These are phyloP conservation scores for Crucihimalaya himalaica DNA, from an alignment of 345 rosid genomes.

Conservation along the genomic window DNA sequence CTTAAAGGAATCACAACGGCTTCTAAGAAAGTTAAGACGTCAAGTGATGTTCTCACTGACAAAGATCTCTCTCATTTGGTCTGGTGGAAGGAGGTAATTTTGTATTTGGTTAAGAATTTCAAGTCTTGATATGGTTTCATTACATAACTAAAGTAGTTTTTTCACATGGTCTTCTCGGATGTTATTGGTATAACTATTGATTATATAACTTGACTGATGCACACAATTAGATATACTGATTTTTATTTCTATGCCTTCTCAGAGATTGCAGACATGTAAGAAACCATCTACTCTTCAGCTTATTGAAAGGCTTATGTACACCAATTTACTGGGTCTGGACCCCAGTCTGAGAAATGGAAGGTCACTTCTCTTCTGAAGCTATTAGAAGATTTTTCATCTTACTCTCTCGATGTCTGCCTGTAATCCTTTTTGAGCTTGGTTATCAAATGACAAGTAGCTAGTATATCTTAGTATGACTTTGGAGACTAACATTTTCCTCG, in stretches of 20 bases:
- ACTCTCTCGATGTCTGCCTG: background rate
- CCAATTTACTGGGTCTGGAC: slow-evolving; percentile 82
- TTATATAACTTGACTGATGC: background rate
- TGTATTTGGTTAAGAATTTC: background rate
- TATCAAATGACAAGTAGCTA: background rate
- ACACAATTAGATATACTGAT: background rate
- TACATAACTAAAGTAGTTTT: background rate
- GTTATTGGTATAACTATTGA: background rate
- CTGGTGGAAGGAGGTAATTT: slow-evolving; percentile 91
- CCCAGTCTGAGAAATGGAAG: slow-evolving; percentile 78
- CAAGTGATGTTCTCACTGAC: slow-evolving; percentile 49
- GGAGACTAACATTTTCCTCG: slow-evolving; percentile 2
- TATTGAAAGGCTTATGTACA: slow-evolving; percentile 62
- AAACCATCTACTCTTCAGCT: slow-evolving; percentile 84
- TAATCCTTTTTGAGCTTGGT: background rate
- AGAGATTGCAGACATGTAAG: slow-evolving; percentile 79
- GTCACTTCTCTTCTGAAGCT: slow-evolving; percentile 42
- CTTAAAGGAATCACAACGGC: slow-evolving; percentile 48
- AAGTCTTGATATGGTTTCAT: slow-evolving; percentile 10
- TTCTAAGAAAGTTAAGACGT: slow-evolving; percentile 54
- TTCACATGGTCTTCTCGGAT: background rate
- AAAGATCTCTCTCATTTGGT: slow-evolving; percentile 69
- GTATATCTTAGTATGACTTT: background rate
- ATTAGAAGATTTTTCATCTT: background rate
- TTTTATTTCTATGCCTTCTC: background rate